Evolutionary conservation across 2,329 filamentous ascomycete species (phyloP), one percentile per base, ranked within the genome.

Genomic region (Calonectria honghensis): DNA sequence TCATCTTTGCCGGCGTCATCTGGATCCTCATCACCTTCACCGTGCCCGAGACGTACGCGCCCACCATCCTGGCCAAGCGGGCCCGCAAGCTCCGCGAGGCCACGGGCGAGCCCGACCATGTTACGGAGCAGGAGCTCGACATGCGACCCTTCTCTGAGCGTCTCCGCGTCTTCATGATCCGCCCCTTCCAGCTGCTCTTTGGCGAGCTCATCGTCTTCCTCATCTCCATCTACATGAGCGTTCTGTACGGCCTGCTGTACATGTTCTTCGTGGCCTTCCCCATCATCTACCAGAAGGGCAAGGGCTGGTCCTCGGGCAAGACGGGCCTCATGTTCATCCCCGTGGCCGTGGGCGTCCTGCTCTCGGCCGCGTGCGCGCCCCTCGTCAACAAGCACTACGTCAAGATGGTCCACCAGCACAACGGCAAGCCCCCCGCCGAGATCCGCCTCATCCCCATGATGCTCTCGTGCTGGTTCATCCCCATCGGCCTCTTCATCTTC

Each of bases 281-380:
- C 39, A 91, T 93, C 79, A 88, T 98, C 73, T 98, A 94, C 86
- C 90, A 95, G 78, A 88, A 92, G 84, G 94, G 94, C 73, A 97
- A 98, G 85, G 94, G 94, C 3, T 98, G 93, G 85, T 91, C 89
- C 4, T 90, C 94, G 35, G 90, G 94, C 45, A 93, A 88, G 35
- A 96, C 95, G 0, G 95, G 95, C 61, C 88, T 97, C 11, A 96
- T 97, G 93, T 97, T 97, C 84, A 96, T 97, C 76, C 95, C 95
- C 2, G 84, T 97, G 59, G 94, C 95, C 10, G 86, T 97, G 24
- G 95, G 95, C 66, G 94, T 97, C 20, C 24, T 96, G 2, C 74
- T 86, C 52, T 94, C 93, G 1, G 94, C 95, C 20, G 81, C 85
- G 16, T 94, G 91, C 84, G 88, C 94, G 0, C 94, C 95, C 0